Base-by-base conservation (phyloP, 2,329 filamentous ascomycete genomes). In the Cryphonectria japonica region DNA sequence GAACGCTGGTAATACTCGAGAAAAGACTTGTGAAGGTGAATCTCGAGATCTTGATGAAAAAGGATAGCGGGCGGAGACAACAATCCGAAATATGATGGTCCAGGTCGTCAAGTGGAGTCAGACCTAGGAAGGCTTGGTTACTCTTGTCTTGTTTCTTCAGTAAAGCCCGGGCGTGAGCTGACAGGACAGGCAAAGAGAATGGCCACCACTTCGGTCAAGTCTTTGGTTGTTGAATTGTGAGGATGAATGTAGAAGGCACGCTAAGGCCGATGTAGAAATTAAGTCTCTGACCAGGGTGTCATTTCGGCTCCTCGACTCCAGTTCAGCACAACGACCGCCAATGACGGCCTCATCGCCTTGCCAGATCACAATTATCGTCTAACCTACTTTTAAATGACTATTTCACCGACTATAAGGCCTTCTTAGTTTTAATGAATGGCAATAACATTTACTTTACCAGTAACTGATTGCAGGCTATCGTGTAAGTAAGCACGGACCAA, bases 401-500 rank as follows among this genome's bases (percentile, higher is more conserved):
- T 46, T 7, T 7, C 6, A 46, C 16, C 16, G 19, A 46, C 43
- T 46, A 5, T 22, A 7, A 19, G n/a, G n/a, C 13, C 65, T 60
- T 67, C 37, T 46, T 46, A 14, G 26, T 14, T 57, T 16, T 14
- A 7, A 13, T 46, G 16, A 46, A 11, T 68, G 46, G 67, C 39
- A 59, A 29, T 5, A 46, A 61, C 34, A 22, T 32, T 63, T 63
- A 34, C 34, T 34, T 34, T 34, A 68, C 63, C 22, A 2, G 2
- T 32, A 6, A 46, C 5, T 6, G 43, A 7, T 7, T 6, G 43
- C 46, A 3, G n/a, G 11, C 52, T 68, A 59, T 69, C 67, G 67
- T 69, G 60, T 64, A 69, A 64, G 67, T 69, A 60, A 32, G 67
- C 67, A 69, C 67, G 46, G 59, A 63, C 41, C 67, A 59, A 22